phyloP scores from a whole-genome alignment of 768 basidiomycete species.

The Pulveroboletus frians region DNA sequence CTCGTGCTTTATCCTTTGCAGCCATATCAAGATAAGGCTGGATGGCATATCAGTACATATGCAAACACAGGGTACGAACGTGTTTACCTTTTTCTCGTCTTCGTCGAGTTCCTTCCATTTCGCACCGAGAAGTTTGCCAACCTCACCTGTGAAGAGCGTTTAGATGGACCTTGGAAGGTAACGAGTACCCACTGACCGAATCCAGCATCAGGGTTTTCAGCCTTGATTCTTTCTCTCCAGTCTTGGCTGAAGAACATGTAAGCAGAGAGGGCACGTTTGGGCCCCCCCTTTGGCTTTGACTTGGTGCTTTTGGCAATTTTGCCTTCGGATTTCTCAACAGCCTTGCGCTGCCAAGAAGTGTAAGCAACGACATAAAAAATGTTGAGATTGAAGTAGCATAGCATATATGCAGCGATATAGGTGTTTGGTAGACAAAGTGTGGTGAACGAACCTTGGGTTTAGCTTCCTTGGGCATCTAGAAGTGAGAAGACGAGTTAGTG shows the following conservation, averaged over 20 bases:
- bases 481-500: constrained; percentile 31
- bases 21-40: constrained; percentile 90
- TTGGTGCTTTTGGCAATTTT: constrained; percentile 55
- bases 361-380: constrained; percentile 12
- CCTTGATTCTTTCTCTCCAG: constrained; percentile 92
- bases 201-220: constrained; percentile 90
- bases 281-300: constrained; percentile 60
- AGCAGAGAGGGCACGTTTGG: constrained; percentile 90
- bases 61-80: neutral
- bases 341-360: constrained; percentile 53
- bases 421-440: constrained; percentile 1
- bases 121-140: constrained; percentile 90
- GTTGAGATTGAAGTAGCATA: constrained; percentile 2
- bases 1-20: constrained; percentile 79
- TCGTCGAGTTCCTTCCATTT: constrained; percentile 97
- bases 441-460: constrained; percentile 58
- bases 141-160: constrained; percentile 54
- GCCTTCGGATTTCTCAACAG: constrained; percentile 62
- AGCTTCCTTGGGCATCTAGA: constrained; percentile 76
- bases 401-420: constrained; percentile 18
- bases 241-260: constrained; percentile 99
- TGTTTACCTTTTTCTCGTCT: constrained; percentile 82
- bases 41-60: constrained; percentile 7
- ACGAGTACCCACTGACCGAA: constrained; percentile 57
- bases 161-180: constrained; percentile 1